Evolutionary conservation across 2,329 filamentous ascomycete species (phyloP).

Genomic region (Ophiostoma ulmi): DNA sequence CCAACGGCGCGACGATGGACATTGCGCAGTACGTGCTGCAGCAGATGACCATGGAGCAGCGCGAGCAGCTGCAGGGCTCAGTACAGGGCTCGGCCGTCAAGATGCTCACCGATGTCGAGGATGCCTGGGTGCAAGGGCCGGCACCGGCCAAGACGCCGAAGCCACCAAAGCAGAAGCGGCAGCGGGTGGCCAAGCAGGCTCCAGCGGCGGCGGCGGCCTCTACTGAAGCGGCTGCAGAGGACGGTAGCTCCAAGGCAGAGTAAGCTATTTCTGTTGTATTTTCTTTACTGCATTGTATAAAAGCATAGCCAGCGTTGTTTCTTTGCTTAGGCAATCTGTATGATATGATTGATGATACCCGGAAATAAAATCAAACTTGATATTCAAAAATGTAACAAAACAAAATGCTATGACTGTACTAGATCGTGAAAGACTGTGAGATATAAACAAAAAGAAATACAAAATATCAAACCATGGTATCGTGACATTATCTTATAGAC

Average conservation of each 20-base stretch:
- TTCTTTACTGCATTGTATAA: background rate
- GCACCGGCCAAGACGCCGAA: background rate
- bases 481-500: constrained; percentile 2
- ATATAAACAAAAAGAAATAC: background rate
- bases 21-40: constrained; percentile 75
- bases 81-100: constrained; percentile 33
- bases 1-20: background rate
- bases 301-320: constrained; percentile 25
- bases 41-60: constrained; percentile 54
- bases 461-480: background rate
- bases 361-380: background rate
- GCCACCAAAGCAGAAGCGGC: constrained; percentile 11
- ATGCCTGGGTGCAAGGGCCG: background rate
- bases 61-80: constrained; percentile 25
- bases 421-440: background rate
- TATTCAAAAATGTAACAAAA: background rate
- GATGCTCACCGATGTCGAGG: background rate
- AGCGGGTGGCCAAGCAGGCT: background rate
- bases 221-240: background rate
- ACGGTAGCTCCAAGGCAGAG: background rate
- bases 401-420: background rate
- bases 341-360: background rate
- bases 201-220: background rate
- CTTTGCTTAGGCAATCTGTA: background rate
- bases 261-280: background rate